phyloP scores from a whole-genome alignment of 169 alveolate genomes.

The Cyclospora cayetanensis region DNA sequence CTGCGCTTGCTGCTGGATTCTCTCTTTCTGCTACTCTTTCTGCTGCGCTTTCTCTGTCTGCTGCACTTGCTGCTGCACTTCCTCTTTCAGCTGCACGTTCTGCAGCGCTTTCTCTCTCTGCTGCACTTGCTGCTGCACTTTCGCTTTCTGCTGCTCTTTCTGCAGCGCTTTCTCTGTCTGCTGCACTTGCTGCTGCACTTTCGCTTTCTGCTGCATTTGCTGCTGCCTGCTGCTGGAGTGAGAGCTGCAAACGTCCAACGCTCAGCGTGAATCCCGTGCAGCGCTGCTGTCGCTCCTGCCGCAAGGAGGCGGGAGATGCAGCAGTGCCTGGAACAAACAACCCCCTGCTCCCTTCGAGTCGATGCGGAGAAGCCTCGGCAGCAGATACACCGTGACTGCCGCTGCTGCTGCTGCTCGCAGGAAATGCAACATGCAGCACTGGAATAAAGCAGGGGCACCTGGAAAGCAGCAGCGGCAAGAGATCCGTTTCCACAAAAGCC shows the following conservation, averaged over 20 bases:
- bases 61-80: constrained; percentile 24
- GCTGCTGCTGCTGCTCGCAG: constrained; percentile 15
- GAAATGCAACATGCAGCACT: constrained; percentile 16
- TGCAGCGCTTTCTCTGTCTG: not conserved
- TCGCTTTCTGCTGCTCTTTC: not conserved
- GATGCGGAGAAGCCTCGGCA: not conserved
- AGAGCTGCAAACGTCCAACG: too few species aligned
- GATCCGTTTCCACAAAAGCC: constrained; percentile 16
- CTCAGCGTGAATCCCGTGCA: too few species aligned
- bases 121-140: constrained; percentile 4
- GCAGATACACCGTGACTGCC: constrained; percentile 2
- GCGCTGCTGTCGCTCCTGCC: not conserved
- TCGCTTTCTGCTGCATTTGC: too few species aligned
- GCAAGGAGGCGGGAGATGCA: not conserved
- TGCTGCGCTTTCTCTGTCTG: constrained; percentile 31
- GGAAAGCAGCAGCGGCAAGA: constrained; percentile 59
- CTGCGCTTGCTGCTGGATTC: constrained; percentile 10
- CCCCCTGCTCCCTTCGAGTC: too few species aligned
- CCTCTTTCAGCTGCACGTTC: too few species aligned
- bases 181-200: not conserved
- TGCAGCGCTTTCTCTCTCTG: constrained; percentile 14
- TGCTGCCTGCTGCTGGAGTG: too few species aligned
- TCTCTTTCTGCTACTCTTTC: not conserved
- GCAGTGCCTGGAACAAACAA: too few species aligned
- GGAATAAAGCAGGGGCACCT: constrained; percentile 32